Conservation (phyloP, 2,329 filamentous ascomycete genomes). For the Fusarium stilboides region DNA sequence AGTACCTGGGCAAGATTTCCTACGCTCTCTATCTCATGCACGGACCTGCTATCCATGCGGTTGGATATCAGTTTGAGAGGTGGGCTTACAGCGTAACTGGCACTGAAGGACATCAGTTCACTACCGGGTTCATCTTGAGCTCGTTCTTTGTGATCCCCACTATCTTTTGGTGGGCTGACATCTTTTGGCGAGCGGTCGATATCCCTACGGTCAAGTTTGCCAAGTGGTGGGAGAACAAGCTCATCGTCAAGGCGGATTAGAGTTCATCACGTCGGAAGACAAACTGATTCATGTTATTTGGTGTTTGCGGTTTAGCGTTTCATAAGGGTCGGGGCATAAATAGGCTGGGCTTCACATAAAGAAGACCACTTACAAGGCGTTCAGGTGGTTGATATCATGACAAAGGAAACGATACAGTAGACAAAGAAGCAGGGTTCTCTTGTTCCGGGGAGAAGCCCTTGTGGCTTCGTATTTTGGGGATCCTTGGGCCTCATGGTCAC, state of each 20-base stretch:
- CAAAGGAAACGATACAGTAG: conserved; percentile 10
- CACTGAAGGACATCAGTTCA: conserved; percentile 62
- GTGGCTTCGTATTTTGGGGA: conserved; percentile 5
- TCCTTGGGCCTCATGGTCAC: conserved; percentile 2
- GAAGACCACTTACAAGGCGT: conserved; percentile 28
- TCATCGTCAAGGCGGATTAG: conserved; percentile 53
- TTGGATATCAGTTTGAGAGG: conserved; percentile 67
- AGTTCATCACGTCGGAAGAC: conserved; percentile 3
- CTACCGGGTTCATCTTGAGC: conserved; percentile 63
- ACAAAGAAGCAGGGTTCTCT: conserved; percentile 1
- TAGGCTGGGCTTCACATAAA: conserved; percentile 4
- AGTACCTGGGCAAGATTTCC: conserved; percentile 73
- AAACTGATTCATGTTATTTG: conserved; percentile 18
- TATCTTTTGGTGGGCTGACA: conserved; percentile 68
- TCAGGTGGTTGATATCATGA: conserved; percentile 35
- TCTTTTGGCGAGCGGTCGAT: conserved; percentile 71
- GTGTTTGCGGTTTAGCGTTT: conserved; percentile 20
- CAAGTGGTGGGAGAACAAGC: conserved; percentile 68
- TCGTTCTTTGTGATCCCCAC: conserved; percentile 64
- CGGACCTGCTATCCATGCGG: conserved; percentile 67
- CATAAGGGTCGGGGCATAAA: conserved; percentile 7
- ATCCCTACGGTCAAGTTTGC: conserved; percentile 70
- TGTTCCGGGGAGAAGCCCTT: conserved; percentile 6
- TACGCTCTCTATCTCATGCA: conserved; percentile 75
- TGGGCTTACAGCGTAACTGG: conserved; percentile 65